Base-by-base conservation (phyloP, 2,329 filamentous ascomycete genomes). In the Aplosporella prunicola region DNA sequence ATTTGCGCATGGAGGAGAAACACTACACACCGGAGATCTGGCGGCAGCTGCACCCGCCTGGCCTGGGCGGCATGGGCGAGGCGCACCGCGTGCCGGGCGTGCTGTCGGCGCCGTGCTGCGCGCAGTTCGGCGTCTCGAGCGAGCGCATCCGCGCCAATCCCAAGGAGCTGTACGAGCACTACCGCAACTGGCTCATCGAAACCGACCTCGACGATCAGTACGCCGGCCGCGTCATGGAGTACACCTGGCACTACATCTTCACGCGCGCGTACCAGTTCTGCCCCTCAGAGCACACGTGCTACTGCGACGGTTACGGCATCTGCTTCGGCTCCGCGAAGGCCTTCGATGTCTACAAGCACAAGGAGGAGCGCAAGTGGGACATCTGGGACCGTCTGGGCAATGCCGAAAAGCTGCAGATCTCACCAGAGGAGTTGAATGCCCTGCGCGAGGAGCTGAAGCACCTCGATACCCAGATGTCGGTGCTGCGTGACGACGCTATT, bases 291-390 rank as follows among this genome's bases (percentile, higher is more conserved):
- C 58, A 60, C 42, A 51, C 55, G 1, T 61, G 77, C 56, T 76
- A 78, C 44, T 80, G 77, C 52, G 75, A 80, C 42, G 75, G 72
- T 4, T 80, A 75, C 42, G 76, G 76, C 1, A 57, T 78, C 11
- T 80, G 77, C 46, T 79, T 78, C 44, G 71, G 68, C 14, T 62
- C 53, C 29, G 56, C 63, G 42, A 55, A 61, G 35, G 55, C 60
- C 20, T 55, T 48, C 24, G 55, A 58, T 32, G 55, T 29, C 13
- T 35, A 41, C n/a, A 20, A 31, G 9, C 27, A 22, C 9, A 54
- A 58, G 38, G 53, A 50, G 17, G 45, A 35, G 15, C 51, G 55
- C 30, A 58, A 58, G 20, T 58, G 55, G 57, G 55, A 56, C 26
- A 58, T 60, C 18, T 58, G 53, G 57, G 55, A 61, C 27, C 55